Conservation (phyloP, 2,329 filamentous ascomycete genomes). For the Didymella glomerata region DNA sequence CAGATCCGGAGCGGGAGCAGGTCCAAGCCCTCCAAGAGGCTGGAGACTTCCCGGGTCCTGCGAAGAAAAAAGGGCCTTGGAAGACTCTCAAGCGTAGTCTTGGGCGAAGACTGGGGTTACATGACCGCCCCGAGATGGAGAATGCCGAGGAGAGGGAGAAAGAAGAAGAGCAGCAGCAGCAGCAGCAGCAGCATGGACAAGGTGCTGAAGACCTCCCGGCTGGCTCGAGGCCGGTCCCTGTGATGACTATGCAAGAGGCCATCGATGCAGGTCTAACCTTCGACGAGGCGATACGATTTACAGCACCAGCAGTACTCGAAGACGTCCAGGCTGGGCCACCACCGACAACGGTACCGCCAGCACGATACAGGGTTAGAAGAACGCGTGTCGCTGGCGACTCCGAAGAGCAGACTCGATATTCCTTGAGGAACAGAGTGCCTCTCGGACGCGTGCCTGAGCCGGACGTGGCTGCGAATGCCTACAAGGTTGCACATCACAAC, state of each 20-base stretch:
- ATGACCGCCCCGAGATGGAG: not conserved
- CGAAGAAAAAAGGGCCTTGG: not conserved
- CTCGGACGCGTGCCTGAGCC: no score
- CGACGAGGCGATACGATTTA: not conserved
- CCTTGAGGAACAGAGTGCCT: no score
- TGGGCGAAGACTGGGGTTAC: not conserved
- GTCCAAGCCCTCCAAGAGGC: not conserved
- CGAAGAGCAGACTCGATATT: not conserved
- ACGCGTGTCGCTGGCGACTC: not conserved
- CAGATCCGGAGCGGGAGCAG: not conserved
- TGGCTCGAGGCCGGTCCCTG: no score
- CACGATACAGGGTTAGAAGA: not conserved
- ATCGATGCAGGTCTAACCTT: not conserved
- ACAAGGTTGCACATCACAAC: no score
- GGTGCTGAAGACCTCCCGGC: no score
- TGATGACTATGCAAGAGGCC: no score
- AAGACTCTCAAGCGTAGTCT: not conserved
- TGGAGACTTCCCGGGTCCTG: not conserved
- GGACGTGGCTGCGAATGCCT: not conserved
- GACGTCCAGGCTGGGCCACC: not conserved
- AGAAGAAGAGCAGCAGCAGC: no score
- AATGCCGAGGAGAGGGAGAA: not conserved
- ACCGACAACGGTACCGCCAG: not conserved
- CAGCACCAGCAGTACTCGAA: not conserved
- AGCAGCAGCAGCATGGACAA: not conserved